Conservation (phyloP, 2,329 filamentous ascomycete species). For the Beauveria pseudobassiana region DNA sequence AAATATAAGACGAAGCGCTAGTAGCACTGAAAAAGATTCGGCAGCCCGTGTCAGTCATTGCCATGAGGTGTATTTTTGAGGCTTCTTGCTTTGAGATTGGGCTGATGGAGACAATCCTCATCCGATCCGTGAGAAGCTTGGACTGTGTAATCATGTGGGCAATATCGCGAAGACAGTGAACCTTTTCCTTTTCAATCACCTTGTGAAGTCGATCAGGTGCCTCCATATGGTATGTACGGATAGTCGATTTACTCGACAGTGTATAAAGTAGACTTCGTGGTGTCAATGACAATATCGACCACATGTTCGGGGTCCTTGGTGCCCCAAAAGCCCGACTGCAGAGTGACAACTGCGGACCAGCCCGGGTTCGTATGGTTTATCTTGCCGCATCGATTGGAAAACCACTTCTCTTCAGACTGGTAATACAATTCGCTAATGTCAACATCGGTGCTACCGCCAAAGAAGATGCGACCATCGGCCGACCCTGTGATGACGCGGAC, state of each 20-base stretch:
- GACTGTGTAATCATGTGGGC: constrained; percentile 78
- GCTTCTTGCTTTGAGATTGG: constrained; percentile 75
- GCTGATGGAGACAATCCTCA: constrained; percentile 75
- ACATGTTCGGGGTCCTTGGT: constrained; percentile 55
- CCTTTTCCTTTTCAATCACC: constrained; percentile 59
- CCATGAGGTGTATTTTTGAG: constrained; percentile 79
- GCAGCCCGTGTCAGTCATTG: constrained; percentile 82
- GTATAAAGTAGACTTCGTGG: constrained; percentile 84
- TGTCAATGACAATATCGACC: constrained; percentile 76
- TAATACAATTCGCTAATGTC: constrained; percentile 94
- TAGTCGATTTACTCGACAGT: constrained; percentile 78
- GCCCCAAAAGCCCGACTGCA: constrained; percentile 43
- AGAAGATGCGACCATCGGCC: constrained; percentile 85
- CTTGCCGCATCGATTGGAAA: constrained; percentile 78
- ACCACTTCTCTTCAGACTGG: constrained; percentile 97
- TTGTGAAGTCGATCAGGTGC: constrained; percentile 51
- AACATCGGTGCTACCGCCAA: constrained; percentile 70
- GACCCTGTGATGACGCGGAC: constrained; percentile 76
- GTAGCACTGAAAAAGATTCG: constrained; percentile 89
- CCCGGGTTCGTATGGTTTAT: constrained; percentile 78
- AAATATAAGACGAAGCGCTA: constrained; percentile 61
- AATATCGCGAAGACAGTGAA: constrained; percentile 61
- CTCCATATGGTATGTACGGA: constrained; percentile 86
- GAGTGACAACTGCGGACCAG: constrained; percentile 55
- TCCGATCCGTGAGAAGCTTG: constrained; percentile 59